A percentile compares a stretch with the other conserved stretches of the same genome.
phyloP scores from a whole-genome alignment of 805 yeast species.

The Wickerhamomyces sydowiorum region DNA sequence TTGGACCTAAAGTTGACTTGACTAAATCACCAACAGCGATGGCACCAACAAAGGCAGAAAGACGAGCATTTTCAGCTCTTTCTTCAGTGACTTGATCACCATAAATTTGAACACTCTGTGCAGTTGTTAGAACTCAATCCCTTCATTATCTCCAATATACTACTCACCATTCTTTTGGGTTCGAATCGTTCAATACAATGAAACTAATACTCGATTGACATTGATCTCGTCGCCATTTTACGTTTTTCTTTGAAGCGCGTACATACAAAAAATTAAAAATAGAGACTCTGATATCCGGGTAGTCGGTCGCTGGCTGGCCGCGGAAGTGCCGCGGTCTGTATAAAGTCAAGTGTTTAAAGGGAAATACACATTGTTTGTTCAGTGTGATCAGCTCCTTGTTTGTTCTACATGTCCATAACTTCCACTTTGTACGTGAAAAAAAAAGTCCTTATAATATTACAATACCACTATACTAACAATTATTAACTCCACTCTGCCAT shows the following conservation, averaged over 20 bases:
- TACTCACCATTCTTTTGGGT: neutral
- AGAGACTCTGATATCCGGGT: neutral
- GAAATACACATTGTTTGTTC: too few species aligned
- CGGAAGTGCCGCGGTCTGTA: too few species aligned
- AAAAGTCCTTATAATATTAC: too few species aligned
- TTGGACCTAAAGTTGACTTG: constrained; percentile 92
- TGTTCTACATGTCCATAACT: too few species aligned
- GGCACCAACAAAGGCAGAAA: constrained; percentile 97
- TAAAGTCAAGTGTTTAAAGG: too few species aligned
- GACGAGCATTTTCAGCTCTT: constrained; percentile 96
- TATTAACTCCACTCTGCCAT: too few species aligned
- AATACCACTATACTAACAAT: neutral
- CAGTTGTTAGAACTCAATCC: neutral
- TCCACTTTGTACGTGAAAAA: too few species aligned
- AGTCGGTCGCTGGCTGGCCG: too few species aligned
- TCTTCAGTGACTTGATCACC: constrained; percentile 98
- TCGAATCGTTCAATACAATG: neutral
- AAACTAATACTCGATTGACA: neutral
- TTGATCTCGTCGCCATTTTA: neutral
- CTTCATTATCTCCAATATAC: too few species aligned
- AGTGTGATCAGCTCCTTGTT: too few species aligned
- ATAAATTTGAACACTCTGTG: constrained; percentile 71
- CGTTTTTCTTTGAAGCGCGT: neutral
- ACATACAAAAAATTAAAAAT: neutral
- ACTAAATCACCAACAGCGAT: constrained; percentile 98